These are phyloP conservation scores for Pisolithus tinctorius DNA, from an alignment of 768 basidiomycete species.

Conservation along the genomic window DNA sequence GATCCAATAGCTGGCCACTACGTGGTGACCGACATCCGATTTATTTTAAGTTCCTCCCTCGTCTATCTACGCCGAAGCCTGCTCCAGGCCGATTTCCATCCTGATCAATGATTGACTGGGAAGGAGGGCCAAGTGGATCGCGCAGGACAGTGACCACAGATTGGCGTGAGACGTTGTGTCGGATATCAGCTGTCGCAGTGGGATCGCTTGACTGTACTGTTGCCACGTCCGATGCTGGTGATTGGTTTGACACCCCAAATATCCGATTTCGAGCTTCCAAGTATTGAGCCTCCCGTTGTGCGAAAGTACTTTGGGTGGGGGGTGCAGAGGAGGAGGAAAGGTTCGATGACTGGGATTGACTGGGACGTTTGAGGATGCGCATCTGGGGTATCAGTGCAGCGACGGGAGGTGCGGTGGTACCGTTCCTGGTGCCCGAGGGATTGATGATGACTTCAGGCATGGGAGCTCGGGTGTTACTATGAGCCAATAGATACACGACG, in stretches of 20 bases:
- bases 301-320: slow-evolving; percentile 30
- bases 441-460: slow-evolving; percentile 61
- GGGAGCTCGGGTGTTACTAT: slow-evolving; percentile 53
- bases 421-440: slow-evolving; percentile 29
- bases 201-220: not conserved
- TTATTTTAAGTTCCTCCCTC: slow-evolving; percentile 8
- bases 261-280: slow-evolving; percentile 69
- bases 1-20: too few species aligned
- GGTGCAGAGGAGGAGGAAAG: not conserved
- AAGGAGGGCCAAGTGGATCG: slow-evolving; percentile 28
- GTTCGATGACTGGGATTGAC: slow-evolving; percentile 11
- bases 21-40: not conserved
- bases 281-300: slow-evolving; percentile 68
- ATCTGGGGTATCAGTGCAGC: slow-evolving; percentile 56
- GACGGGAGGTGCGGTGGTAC: slow-evolving; percentile 42
- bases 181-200: not conserved
- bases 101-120: slow-evolving; percentile 2
- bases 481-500: not conserved
- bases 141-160: slow-evolving; percentile 17
- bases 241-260: slow-evolving; percentile 35
- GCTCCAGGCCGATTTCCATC: slow-evolving; percentile 10
- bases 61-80: slow-evolving; percentile 23
- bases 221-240: not conserved
- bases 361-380: slow-evolving; percentile 69
- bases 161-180: not conserved